A percentile compares a stretch with the other conserved stretches of the same genome.
Conservation (phyloP, 2,329 filamentous ascomycete species). For the Aspergillus clavatus region DNA sequence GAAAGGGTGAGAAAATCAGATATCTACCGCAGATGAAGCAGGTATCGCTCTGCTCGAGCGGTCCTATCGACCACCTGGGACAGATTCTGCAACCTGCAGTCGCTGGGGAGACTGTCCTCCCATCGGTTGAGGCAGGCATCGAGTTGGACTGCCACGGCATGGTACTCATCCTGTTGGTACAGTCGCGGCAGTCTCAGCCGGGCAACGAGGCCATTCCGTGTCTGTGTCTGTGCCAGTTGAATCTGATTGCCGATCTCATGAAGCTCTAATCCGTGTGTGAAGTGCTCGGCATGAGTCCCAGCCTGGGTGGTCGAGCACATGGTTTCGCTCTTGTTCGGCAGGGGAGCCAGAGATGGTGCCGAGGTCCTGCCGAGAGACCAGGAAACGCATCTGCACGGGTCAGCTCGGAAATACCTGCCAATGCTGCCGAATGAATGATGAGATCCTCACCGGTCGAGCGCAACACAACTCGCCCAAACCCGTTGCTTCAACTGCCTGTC, state of each 20-base stretch:
- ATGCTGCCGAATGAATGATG: background rate
- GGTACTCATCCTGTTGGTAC: constrained; percentile 17
- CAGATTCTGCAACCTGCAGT: constrained; percentile 9
- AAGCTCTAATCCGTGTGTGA: constrained; percentile 5
- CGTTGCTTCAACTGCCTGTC: constrained; percentile 8
- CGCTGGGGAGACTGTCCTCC: constrained; percentile 11
- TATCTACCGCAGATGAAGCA: constrained; percentile 15
- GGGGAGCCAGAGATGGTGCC: constrained; percentile 7
- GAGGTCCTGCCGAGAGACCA: constrained; percentile 18
- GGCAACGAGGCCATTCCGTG: constrained; percentile 9
- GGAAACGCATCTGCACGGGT: constrained; percentile 14
- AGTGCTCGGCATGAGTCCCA: background rate
- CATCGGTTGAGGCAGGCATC: constrained; percentile 15
- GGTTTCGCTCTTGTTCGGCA: background rate
- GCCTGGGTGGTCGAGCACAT: background rate
- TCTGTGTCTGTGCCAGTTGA: constrained; percentile 17
- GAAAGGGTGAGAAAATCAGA: background rate
- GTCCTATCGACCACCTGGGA: constrained; percentile 4
- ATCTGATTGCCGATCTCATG: constrained; percentile 19
- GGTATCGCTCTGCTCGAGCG: constrained; percentile 9
- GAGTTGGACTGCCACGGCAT: constrained; percentile 11
- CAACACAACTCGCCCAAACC: constrained; percentile 17
- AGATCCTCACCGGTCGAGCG: constrained; percentile 13
- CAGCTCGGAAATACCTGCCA: background rate
- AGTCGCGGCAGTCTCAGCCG: constrained; percentile 6